Evolutionary conservation across 306 rosid genomes (phyloP), one percentile per base, ranked within the genome.

Genomic region (Ammopiptanthus mongolicus): DNA sequence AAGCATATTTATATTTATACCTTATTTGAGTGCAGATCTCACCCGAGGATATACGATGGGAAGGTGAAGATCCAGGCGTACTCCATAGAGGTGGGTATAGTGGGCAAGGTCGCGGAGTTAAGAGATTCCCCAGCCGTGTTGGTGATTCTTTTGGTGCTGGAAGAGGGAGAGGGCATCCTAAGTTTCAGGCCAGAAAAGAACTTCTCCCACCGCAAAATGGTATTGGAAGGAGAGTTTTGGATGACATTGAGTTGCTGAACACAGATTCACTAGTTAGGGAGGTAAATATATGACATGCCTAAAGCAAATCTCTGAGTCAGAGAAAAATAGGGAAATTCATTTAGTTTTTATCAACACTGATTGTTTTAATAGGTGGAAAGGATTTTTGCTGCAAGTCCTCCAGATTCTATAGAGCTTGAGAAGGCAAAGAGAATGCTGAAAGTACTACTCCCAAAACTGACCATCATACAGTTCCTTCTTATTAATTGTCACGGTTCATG

Each of bases 11-110:
- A n/a, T 25, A 71, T 37, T 23, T 29, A 71, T 41, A 63, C 41
- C 58, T 3, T 73, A 15, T 33, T 33, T 78, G 46, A 65, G 42
- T 34, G 51, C 92, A 92, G 99, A 90, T 90, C 64, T 85, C 96
- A 25, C 89, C 88, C 0, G 94, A 85, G 81, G 99, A 92, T 83
- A 84, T 96, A 71, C 87, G 82, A 77, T 96, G 99, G 99, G 97
- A 90, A 50, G 88, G 84, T 31, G 95, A 86, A 51, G 91, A 87
- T 47, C 83, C 67, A 2, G 86, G 83, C 77, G 67, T 82, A 42
- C 31, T 74, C 42, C 89, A 73, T 71, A 86, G 84, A 80, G 87
- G 86, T 62, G 84, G 84, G 31, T 84, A 80, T 25, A 29, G 87
- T 3, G 91, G 89, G 66, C 92, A 68, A 69, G 89, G 90, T 64